Evolutionary conservation across 1,139 yeast species (phyloP), one percentile per base, ranked within the genome.

Genomic region (Nadsonia starkeyi-henricii): DNA sequence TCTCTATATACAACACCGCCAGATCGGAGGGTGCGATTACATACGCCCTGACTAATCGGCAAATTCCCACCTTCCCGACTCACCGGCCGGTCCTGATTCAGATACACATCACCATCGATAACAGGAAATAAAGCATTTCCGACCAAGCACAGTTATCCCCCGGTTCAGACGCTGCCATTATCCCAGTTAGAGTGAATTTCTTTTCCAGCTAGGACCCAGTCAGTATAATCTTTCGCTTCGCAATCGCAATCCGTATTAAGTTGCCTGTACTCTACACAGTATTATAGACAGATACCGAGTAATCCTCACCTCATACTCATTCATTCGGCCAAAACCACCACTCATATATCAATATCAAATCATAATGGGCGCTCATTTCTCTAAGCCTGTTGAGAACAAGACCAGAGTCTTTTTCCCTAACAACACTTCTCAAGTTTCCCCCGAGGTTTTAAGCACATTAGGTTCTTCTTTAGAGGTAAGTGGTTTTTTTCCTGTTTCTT

Each of bases 401-500:
- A 48, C 55, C 2, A 53, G 57, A 58, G 63, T 62, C 41, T 59
- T 61, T 45, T 51, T 61, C 42, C 88, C 95, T 48, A 65, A 74
- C 50, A 75, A 89, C 5, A 89, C 91, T 45, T 78, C 85, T 46
- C 85, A 83, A 59, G 81, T 80, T 64, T 79, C 81, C 52, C 79
- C 82, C 18, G 74, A 78, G 26, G 76, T 81, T 52, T 70, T 85
- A 54, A 73, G 79, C 21, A 84, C 81, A 60, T 74, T 88, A 55
- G 94, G 85, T 57, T 71, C 76, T 47, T 74, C 84, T 5, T 72
- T 77, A 44, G 95, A 85, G 61, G 75, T 71, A 64, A 48, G 73
- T n/a, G n/a, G n/a, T n/a, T n/a, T n/a, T n/a, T n/a, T n/a, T n/a
- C n/a, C n/a, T n/a, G n/a, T n/a, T n/a, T n/a, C n/a, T n/a, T n/a